phyloP scores from a whole-genome alignment of 2,329 filamentous ascomycete species.

The Diaporthe ampelina region DNA sequence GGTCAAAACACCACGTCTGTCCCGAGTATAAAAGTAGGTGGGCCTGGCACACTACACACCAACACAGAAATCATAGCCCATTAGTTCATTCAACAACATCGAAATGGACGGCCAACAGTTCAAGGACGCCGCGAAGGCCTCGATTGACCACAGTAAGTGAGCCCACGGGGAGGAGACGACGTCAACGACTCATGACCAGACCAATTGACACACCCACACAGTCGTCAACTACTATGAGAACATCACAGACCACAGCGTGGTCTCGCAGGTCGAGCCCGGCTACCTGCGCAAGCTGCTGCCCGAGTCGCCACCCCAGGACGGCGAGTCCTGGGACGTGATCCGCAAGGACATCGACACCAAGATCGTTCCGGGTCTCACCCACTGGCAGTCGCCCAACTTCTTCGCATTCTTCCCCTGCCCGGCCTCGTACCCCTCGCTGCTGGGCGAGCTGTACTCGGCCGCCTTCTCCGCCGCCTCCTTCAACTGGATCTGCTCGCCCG shows the following conservation, averaged over 20 bases:
- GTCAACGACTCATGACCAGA: conserved; percentile 16
- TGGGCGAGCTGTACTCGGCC: conserved; percentile 92
- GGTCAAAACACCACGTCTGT: too few species aligned
- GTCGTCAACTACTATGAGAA: conserved; percentile 88
- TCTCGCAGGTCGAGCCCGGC: conserved; percentile 85
- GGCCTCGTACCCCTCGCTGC: conserved; percentile 84
- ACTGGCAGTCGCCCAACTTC: conserved; percentile 94
- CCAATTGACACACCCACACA: conserved; percentile 51
- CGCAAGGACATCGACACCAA: conserved; percentile 86
- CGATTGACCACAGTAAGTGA: conserved; percentile 84
- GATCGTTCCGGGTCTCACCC: conserved; percentile 92
- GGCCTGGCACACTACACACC: neutral
- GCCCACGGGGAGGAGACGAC: neutral
- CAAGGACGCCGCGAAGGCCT: conserved; percentile 79
- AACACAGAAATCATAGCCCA: neutral
- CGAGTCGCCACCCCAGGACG: conserved; percentile 71
- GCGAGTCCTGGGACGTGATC: conserved; percentile 83
- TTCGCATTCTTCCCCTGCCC: conserved; percentile 95
- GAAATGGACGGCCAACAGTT: conserved; percentile 86
- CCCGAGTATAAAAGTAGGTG: neutral
- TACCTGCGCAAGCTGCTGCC: conserved; percentile 89
- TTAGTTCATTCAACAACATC: neutral
- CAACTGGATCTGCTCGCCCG: conserved; percentile 96
- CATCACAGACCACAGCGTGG: conserved; percentile 77
- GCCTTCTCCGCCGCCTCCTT: conserved; percentile 93